Base-by-base conservation (phyloP, 139 green algal species). In the Helicosporidium sp. region DNA sequence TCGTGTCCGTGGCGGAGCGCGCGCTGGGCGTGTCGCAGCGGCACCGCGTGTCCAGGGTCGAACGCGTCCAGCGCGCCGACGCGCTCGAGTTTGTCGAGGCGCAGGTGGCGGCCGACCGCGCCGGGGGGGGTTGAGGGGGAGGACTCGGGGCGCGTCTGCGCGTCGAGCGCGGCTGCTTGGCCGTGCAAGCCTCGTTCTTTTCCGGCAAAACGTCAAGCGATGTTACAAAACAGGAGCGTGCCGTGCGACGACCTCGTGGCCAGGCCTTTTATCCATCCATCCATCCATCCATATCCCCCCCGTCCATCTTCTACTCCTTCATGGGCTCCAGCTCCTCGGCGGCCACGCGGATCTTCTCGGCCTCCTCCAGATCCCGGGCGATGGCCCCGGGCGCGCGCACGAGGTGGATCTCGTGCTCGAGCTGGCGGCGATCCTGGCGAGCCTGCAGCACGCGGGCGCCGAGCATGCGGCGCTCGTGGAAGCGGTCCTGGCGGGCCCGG, bases 381-480 rank as follows among this genome's bases (percentile, higher is more conserved):
- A 60, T 29, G 1, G 46, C 59, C 10, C 31, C 54, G 16, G 75
- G 77, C 20, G 80, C 82, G 52, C 70, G 72, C 48, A 92, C 69
- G 25, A 92, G 65, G 58, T 87, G 75, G 43, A 95, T 86, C 65
- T 86, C 75, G 54, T 87, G 73, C 66, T 93, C 79, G 41, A 97
- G 67, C 68, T 88, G 57, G 51, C 63, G 36, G 41, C 73, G 72
- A 41, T 83, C 76, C 4, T 65, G 57, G 22, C 50, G 55, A 41
- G 58, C 46, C 62, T 79, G 46, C 51, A 67, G 51, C 46, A 73
- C 58, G 49, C 73, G 69, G 15, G 70, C 74, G 37, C 64, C 65
- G 43, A 31, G 36, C 77, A 91, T 95, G 42, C 87, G 78, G 48
- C 68, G 64, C 60, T 95, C 83, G 46, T 80, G 83, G 72, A 84